Conservation (phyloP, 768 basidiomycete genomes). For the Podaxis rugospora region DNA sequence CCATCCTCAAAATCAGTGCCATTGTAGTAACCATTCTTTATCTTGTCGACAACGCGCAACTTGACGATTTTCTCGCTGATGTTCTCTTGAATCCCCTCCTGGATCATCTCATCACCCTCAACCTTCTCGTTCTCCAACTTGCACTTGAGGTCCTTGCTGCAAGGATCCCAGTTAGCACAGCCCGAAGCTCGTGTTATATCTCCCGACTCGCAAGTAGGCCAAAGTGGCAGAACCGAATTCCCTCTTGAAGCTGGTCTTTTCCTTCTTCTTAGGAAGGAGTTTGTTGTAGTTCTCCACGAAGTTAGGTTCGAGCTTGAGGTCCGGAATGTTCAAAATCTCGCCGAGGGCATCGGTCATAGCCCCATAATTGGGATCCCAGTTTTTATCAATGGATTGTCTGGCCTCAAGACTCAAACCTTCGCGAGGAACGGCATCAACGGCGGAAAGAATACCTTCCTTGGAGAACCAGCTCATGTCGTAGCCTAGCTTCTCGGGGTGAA, state of each 20-base stretch:
- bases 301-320: conserved; percentile 33
- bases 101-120: conserved; percentile 33
- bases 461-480: conserved; percentile 23
- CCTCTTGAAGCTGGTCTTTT: conserved; percentile 23
- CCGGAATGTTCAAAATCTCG: no score
- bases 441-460: conserved; percentile 22
- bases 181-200: neutral
- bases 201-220: conserved; percentile 23
- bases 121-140: conserved; percentile 27
- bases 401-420: conserved; percentile 29
- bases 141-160: conserved; percentile 26
- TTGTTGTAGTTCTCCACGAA: conserved; percentile 29
- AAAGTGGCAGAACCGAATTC: conserved; percentile 23
- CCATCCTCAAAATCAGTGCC: conserved; percentile 33
- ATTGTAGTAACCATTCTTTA: conserved; percentile 20
- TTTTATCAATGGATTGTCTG: conserved; percentile 27
- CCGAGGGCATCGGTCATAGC: conserved; percentile 24
- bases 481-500: conserved; percentile 26
- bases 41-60: conserved; percentile 31
- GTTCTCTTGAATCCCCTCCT: conserved; percentile 34
- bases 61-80: conserved; percentile 33
- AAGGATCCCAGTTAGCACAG: neutral
- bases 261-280: conserved; percentile 19
- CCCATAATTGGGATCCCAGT: conserved; percentile 27
- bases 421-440: conserved; percentile 29